Percentiles rank a stretch among this genome's conserved stretches.
These are phyloP conservation scores for Populus nigra DNA, from an alignment of 345 rosid genomes.

Conservation along the genomic window DNA sequence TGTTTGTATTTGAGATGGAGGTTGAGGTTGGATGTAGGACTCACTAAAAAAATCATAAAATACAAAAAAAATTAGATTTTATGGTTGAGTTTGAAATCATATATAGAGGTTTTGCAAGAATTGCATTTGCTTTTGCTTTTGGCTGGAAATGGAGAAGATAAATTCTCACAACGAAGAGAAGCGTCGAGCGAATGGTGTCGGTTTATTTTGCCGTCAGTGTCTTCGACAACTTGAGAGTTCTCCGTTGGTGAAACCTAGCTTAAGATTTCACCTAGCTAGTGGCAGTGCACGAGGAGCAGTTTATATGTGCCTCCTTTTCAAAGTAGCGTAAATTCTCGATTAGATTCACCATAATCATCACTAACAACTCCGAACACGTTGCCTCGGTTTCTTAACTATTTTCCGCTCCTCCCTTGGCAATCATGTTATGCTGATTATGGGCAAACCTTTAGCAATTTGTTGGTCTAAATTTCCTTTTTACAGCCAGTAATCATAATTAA, in stretches of 20 bases:
- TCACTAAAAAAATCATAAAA: too few relatives aligned
- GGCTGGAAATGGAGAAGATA: not conserved
- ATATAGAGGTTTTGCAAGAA: not conserved
- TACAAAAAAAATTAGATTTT: too few relatives aligned
- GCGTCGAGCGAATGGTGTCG: not conserved
- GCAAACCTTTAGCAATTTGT: not conserved
- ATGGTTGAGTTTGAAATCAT: not conserved
- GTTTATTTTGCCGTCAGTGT: not conserved
- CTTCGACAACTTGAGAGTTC: too few relatives aligned
- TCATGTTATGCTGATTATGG: not conserved
- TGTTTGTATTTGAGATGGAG: too few relatives aligned
- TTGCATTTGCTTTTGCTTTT: not conserved
- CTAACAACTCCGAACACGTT: too few relatives aligned
- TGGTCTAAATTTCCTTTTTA: not conserved
- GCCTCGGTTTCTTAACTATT: too few relatives aligned
- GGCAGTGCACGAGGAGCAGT: not conserved
- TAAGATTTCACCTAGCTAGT: too few relatives aligned
- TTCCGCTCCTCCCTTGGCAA: not conserved
- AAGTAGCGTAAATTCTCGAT: not conserved
- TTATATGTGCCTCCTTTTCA: not conserved
- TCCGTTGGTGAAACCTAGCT: too few relatives aligned
- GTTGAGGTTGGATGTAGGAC: too few relatives aligned
- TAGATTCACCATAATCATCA: not conserved
- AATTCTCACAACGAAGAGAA: not conserved
- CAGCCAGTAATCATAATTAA: not conserved